Evolutionary conservation across 371 early-diverging fungal species (phyloP).

Genomic region (Syncephalastrum racemosum): DNA sequence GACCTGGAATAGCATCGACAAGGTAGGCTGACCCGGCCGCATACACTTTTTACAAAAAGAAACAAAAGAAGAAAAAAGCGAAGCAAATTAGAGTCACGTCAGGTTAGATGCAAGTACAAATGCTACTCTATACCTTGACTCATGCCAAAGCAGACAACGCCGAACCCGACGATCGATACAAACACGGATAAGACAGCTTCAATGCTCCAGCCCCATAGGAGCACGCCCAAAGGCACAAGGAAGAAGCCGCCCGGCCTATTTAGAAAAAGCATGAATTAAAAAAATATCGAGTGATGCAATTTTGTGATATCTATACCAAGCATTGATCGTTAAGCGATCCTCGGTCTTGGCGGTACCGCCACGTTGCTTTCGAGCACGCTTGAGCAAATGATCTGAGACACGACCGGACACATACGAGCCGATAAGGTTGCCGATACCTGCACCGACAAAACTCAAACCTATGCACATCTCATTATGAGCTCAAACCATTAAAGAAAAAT

Average conservation of each 20-base stretch:
- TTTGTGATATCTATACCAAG: constrained; percentile 24
- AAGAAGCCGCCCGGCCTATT: constrained; percentile 52
- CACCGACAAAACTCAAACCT: constrained; percentile 44
- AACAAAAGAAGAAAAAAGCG: too few relatives aligned
- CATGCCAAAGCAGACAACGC: constrained; percentile 59
- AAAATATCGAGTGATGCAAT: constrained; percentile 4
- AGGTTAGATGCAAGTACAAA: not conserved
- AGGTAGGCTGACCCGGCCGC: constrained; percentile 52
- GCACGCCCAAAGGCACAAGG: constrained; percentile 50
- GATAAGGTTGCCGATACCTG: constrained; percentile 41
- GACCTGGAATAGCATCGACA: constrained; percentile 51
- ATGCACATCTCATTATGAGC: not conserved
- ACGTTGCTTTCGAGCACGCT: constrained; percentile 23
- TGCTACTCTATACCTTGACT: constrained; percentile 37
- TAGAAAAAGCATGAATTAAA: constrained; percentile 14
- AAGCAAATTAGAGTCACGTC: not conserved
- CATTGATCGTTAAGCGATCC: constrained; percentile 42
- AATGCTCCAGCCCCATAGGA: constrained; percentile 59
- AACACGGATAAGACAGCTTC: constrained; percentile 37
- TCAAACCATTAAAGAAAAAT: not conserved
- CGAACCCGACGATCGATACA: constrained; percentile 52
- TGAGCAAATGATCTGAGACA: constrained; percentile 36
- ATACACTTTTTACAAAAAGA: constrained; percentile 22
- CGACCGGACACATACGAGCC: constrained; percentile 37
- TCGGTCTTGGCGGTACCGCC: constrained; percentile 32